A percentile compares a stretch with the other conserved stretches of the same genome.
Conservation (phyloP, 345 rosid genomes). For the Streptanthus diversifolius region DNA sequence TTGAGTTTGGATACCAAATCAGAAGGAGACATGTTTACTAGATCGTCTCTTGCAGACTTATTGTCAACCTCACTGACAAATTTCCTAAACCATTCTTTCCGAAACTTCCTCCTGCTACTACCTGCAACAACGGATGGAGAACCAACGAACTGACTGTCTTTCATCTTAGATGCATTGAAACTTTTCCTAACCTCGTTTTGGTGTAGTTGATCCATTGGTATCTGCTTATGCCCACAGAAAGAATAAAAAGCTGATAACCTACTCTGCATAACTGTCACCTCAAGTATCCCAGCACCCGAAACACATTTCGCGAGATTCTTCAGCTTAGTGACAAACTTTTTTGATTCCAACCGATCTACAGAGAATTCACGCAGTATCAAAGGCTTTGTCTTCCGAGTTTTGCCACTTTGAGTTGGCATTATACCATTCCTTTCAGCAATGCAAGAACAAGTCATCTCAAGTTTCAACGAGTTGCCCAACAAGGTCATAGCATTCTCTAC, state of each 20-base stretch:
- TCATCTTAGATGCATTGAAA: conserved; percentile 26
- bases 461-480: conserved; percentile 49
- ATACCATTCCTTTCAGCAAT: conserved; percentile 26
- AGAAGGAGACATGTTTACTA: conserved; percentile 43
- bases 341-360: conserved; percentile 44
- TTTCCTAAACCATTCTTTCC: conserved; percentile 52
- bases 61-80: conserved; percentile 41
- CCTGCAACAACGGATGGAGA: conserved; percentile 49
- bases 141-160: conserved; percentile 43
- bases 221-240: conserved; percentile 49
- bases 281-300: conserved; percentile 46
- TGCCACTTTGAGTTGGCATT: not conserved
- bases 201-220: conserved; percentile 48
- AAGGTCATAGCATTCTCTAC: conserved; percentile 66
- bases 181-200: conserved; percentile 31
- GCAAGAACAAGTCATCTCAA: conserved; percentile 61
- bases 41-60: conserved; percentile 40
- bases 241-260: conserved; percentile 54
- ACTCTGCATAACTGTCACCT: conserved; percentile 42
- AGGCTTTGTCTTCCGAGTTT: conserved; percentile 35
- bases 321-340: conserved; percentile 47
- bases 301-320: conserved; percentile 47
- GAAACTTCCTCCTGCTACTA: conserved; percentile 51
- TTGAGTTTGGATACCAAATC: conserved; percentile 60
- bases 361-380: conserved; percentile 38